Evolutionary conservation across 176 grass and related monocot genomes (phyloP).

Genomic region (Melocanna baccifera): DNA sequence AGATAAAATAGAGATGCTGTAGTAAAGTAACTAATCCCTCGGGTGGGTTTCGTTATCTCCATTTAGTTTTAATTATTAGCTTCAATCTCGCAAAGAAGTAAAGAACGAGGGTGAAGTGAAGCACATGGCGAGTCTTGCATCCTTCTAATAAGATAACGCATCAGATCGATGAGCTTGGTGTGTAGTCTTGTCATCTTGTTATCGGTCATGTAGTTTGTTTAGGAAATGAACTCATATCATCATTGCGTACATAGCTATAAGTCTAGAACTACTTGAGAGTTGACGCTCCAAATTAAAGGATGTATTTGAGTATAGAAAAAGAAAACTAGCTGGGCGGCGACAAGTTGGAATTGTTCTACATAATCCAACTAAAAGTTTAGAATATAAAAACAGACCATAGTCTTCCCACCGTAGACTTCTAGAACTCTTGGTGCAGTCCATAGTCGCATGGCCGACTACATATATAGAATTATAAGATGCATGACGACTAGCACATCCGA

Average conservation of each 20-base stretch:
- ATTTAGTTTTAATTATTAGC: neutral
- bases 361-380: neutral
- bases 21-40: neutral
- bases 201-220: neutral
- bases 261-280: neutral
- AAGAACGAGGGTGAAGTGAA: neutral
- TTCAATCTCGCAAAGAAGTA: neutral
- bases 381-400: neutral
- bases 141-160: neutral
- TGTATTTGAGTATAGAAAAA: neutral
- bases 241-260: neutral
- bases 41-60: neutral
- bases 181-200: slow-evolving; percentile 26
- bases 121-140: neutral
- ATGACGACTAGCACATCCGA: neutral
- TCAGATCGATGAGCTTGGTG: neutral
- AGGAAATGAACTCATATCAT: neutral
- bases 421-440: neutral
- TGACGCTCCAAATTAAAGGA: neutral
- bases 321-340: neutral
- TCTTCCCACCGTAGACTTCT: neutral
- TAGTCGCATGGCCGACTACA: neutral
- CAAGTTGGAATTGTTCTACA: neutral
- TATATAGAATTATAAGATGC: neutral
- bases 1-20: neutral